phyloP scores from a whole-genome alignment of 2,329 filamentous ascomycete genomes.

The Fusarium circinatum region DNA sequence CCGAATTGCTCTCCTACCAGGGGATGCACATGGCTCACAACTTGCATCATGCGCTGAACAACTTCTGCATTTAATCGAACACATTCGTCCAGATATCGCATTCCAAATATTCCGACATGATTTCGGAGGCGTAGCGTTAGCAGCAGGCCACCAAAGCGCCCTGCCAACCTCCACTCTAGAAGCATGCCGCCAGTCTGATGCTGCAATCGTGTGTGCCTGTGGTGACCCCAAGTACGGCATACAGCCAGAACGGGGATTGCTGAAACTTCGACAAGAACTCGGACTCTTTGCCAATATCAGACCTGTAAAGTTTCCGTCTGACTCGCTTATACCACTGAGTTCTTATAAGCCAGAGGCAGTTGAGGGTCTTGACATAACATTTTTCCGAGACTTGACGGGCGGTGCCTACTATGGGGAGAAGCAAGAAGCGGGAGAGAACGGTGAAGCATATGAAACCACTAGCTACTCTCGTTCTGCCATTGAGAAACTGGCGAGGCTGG shows the following conservation, averaged over 20 bases:
- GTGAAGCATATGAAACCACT: constrained; percentile 59
- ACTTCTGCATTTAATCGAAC: constrained; percentile 5
- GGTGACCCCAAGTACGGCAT: constrained; percentile 6
- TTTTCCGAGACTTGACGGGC: constrained; percentile 79
- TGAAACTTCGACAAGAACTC: constrained; percentile 76
- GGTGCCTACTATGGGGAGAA: constrained; percentile 83
- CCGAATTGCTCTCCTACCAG: constrained; percentile 13
- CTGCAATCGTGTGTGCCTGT: constrained; percentile 13
- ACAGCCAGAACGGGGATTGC: constrained; percentile 72
- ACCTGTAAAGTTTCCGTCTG: constrained; percentile 80
- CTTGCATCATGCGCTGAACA: constrained; percentile 9
- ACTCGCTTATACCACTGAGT: constrained; percentile 73
- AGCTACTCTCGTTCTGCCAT: constrained; percentile 76
- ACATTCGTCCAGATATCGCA: background rate
- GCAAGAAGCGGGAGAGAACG: constrained; percentile 58
- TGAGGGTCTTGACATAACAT: constrained; percentile 77
- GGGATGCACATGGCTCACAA: constrained; percentile 14
- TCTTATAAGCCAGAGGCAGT: constrained; percentile 76
- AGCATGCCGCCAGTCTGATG: constrained; percentile 13
- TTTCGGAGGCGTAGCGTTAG: constrained; percentile 5
- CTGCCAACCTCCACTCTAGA: constrained; percentile 14
- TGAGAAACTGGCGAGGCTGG: constrained; percentile 73
- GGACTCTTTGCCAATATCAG: constrained; percentile 68
- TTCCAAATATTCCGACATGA: constrained; percentile 16
- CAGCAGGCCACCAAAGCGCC: background rate